phyloP scores from a whole-genome alignment of 495 filamentous ascomycete genomes.

The Viridothelium virens region DNA sequence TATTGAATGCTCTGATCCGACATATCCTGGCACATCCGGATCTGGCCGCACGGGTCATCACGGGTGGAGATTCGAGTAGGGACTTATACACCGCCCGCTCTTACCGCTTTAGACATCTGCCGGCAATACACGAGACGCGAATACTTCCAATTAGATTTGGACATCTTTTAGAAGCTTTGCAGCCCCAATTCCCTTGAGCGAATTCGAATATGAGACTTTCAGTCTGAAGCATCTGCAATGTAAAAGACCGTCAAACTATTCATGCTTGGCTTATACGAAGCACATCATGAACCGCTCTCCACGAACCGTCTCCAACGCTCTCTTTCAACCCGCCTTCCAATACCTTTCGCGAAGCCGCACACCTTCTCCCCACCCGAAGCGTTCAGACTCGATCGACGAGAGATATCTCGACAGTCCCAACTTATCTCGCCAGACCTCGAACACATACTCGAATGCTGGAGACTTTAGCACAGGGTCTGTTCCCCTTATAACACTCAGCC shows the following conservation, averaged over 20 bases:
- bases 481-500: slow-evolving; percentile 36
- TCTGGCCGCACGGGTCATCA: not conserved
- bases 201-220: too few relatives aligned
- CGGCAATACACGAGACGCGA: not conserved
- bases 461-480: slow-evolving; percentile 27
- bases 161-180: not conserved
- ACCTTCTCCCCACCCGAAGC: slow-evolving; percentile 12
- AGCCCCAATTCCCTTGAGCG: too few relatives aligned
- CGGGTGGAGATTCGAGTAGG: not conserved
- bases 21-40: not conserved
- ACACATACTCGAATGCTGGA: slow-evolving; percentile 22
- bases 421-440: slow-evolving; percentile 24
- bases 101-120: not conserved
- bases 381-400: slow-evolving; percentile 10
- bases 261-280: not conserved
- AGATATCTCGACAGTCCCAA: slow-evolving; percentile 15
- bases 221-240: not conserved
- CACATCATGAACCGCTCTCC: slow-evolving; percentile 5
- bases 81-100: not conserved
- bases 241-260: not conserved
- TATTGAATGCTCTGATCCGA: too few relatives aligned
- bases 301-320: not conserved
- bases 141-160: not conserved
- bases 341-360: slow-evolving; percentile 31
- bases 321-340: slow-evolving; percentile 36